Conservation (phyloP, 345 rosid genomes). For the Eucalyptus grandis region DNA sequence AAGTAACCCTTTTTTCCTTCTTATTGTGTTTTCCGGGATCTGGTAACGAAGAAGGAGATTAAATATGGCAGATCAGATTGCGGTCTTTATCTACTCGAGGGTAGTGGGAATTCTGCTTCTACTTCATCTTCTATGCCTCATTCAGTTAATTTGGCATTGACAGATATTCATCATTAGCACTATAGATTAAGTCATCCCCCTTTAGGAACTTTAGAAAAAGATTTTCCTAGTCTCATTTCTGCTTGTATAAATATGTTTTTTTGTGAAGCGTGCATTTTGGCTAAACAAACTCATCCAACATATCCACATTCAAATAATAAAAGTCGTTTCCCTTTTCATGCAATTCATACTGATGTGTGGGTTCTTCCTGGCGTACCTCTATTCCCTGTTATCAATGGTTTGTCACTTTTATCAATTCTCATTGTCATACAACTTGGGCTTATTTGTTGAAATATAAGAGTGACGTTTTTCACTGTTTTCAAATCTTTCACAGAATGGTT, state of each 20-base stretch:
- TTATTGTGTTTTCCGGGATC: neutral
- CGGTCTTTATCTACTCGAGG: neutral
- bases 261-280: neutral
- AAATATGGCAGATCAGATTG: neutral
- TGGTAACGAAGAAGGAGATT: neutral
- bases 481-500: too few relatives aligned
- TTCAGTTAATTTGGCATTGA: neutral
- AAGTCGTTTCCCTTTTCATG: too few relatives aligned
- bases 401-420: too few relatives aligned
- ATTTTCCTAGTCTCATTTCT: neutral
- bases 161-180: neutral
- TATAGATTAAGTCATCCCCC: neutral
- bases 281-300: neutral
- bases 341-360: too few relatives aligned
- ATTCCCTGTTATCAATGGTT: too few relatives aligned
- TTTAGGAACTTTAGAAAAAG: neutral
- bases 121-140: neutral
- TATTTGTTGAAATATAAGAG: too few relatives aligned
- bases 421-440: too few relatives aligned
- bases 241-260: neutral
- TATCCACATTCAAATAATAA: too few relatives aligned
- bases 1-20: neutral
- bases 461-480: too few relatives aligned
- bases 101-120: neutral
- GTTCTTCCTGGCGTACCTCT: too few relatives aligned